Base-by-base conservation (phyloP, 2,329 filamentous ascomycete genomes). In the Verticillium nonalfalfae region DNA sequence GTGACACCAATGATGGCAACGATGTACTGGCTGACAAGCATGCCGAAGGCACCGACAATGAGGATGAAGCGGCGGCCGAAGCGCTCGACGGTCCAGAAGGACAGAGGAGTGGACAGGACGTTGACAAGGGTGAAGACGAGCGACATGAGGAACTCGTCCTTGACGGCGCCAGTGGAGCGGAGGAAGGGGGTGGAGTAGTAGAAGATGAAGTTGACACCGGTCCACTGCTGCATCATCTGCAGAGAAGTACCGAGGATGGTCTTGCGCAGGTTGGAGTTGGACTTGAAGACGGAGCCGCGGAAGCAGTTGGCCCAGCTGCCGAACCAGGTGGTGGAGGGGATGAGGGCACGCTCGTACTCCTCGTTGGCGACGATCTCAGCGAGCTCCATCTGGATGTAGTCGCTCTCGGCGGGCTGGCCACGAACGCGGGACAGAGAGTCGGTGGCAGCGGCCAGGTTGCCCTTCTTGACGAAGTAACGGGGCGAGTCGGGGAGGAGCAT, bases 161-260 rank as follows among this genome's bases (percentile, higher is more conserved):
- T 68, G 70, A 96, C 91, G 69, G 90, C 89, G 67, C 89, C 89
- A 35, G 90, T 88, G 31, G 87, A 86, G 76, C 90, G 77, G 79
- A 96, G 90, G 86, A 96, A 96, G 63, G 90, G 86, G 38, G 90
- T 93, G 39, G 90, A 91, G 79, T 88, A 91, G 79, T 91, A 90
- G 81, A 93, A 95, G 81, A 95, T 91, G 78, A 94, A 96, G 83
- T 96, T 96, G 78, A 96, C 90, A 81, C 92, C 91, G 33, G 90
- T 93, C 80, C 81, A 85, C 76, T 90, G 88, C 76, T 91, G 89
- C 87, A 91, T 90, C 88, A 91, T 91, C 80, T 91, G 89, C 38
- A 91, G 80, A 33, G 87, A 88, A 55, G 85, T 89, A 69, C 89
- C 89, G 55, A 91, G 81, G 62, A 91, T 85, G 33, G 88, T 89